These are phyloP conservation scores for Dacryopinax spathularia DNA, from an alignment of 768 basidiomycete genomes.

Conservation along the genomic window DNA sequence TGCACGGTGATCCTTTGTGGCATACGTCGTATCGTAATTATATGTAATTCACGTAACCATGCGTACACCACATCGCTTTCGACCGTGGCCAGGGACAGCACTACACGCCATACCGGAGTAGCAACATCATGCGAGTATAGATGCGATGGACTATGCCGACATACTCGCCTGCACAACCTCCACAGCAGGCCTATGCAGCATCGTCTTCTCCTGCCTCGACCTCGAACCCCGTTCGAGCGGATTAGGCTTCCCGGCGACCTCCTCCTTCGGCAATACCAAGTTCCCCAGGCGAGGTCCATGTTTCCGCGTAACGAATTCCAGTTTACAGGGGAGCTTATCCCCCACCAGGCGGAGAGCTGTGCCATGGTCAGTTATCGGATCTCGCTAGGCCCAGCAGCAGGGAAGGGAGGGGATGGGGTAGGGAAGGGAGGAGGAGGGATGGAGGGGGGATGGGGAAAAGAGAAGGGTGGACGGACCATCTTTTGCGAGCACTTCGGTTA, in stretches of 20 bases:
- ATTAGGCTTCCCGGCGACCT: not conserved
- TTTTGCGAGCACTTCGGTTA: slow-evolving; percentile 83
- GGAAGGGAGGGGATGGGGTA: not conserved
- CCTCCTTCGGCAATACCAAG: slow-evolving; percentile 19
- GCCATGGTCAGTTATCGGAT: not conserved
- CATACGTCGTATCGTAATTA: no score
- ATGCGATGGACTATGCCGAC: no score
- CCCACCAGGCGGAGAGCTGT: slow-evolving; percentile 78
- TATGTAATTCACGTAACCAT: no score
- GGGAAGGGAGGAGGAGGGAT: not conserved
- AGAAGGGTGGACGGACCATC: slow-evolving; percentile 45
- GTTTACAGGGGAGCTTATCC: slow-evolving; percentile 69
- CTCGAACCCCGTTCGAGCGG: not conserved
- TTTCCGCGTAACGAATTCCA: slow-evolving; percentile 65
- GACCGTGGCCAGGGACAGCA: no score
- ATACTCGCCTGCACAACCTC: no score
- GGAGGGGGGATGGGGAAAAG: not conserved
- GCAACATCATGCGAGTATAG: no score
- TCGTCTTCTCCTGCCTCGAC: not conserved
- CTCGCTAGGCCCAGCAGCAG: no score
- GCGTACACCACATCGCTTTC: no score
- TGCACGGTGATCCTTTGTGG: no score
- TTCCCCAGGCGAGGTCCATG: slow-evolving; percentile 64
- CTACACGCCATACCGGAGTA: no score
- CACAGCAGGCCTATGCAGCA: no score